Percentiles rank a stretch among this genome's conserved stretches.
These are phyloP conservation scores for Ceratocystis lukuohia DNA, from an alignment of 2,329 filamentous ascomycete species.

Conservation along the genomic window DNA sequence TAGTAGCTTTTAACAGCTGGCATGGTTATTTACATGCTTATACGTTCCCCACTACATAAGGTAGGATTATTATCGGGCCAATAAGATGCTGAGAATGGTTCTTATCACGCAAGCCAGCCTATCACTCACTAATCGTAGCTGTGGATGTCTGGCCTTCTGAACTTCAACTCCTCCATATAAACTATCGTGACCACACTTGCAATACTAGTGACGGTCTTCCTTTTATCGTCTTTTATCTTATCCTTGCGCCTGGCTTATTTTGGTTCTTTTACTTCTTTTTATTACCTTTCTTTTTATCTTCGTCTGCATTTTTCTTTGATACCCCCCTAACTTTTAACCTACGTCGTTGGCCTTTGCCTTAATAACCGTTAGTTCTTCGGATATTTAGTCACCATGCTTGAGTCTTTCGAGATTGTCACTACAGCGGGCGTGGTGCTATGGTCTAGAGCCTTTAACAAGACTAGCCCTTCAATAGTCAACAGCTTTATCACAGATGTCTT, in stretches of 20 bases:
- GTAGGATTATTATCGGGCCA: slow-evolving; percentile 13
- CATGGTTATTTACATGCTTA: neutral
- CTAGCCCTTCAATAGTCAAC: slow-evolving; percentile 77
- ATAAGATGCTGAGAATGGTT: neutral
- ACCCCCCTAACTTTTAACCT: neutral
- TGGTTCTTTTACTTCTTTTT: neutral
- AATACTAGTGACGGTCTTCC: too few relatives aligned
- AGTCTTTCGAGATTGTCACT: slow-evolving; percentile 92
- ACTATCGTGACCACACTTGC: neutral
- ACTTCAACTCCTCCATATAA: neutral
- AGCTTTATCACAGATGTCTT: slow-evolving; percentile 92
- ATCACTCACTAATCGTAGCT: neutral
- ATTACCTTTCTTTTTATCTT: neutral
- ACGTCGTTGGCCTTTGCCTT: slow-evolving; percentile 7
- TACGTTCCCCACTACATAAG: neutral
- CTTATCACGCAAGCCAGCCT: slow-evolving; percentile 11
- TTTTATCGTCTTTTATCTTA: too few relatives aligned
- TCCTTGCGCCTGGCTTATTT: neutral
- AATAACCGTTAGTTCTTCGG: neutral
- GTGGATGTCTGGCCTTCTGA: slow-evolving; percentile 10
- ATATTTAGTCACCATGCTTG: slow-evolving; percentile 52
- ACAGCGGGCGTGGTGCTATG: slow-evolving; percentile 94
- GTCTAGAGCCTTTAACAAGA: slow-evolving; percentile 72
- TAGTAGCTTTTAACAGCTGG: neutral
- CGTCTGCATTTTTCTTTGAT: neutral